Evolutionary conservation across 148 eudicot genomes (phyloP).

Genomic region (Dysphania ambrosioides): DNA sequence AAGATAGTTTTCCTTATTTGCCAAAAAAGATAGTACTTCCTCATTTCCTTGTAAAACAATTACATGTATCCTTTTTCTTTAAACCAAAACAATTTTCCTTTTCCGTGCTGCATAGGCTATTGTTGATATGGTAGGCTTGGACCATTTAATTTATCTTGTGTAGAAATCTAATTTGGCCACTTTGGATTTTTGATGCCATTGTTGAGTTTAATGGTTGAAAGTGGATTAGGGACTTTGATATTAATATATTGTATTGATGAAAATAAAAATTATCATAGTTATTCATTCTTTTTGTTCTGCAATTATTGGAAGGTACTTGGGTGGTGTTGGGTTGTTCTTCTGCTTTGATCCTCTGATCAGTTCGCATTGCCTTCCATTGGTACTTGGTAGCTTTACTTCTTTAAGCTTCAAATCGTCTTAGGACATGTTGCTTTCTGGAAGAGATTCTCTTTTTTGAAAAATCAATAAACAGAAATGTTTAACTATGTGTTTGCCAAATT

Average conservation of each 20-base stretch:
- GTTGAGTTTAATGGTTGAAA: not conserved
- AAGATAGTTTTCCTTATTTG: too few species aligned
- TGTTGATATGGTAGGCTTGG: not conserved
- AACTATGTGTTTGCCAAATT: not conserved
- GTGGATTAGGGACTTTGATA: not conserved
- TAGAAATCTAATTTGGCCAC: not conserved
- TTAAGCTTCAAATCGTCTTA: not conserved
- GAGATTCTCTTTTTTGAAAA: not conserved
- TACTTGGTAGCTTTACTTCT: not conserved
- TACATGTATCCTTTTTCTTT: too few species aligned
- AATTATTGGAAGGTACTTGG: not conserved
- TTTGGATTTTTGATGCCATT: conserved; percentile 1
- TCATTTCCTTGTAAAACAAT: too few species aligned
- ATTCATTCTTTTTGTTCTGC: not conserved
- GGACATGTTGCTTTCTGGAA: not conserved
- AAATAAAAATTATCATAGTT: not conserved
- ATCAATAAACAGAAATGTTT: not conserved
- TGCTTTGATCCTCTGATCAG: not conserved
- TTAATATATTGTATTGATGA: too few species aligned
- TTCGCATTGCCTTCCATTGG: not conserved
- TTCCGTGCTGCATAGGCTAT: not conserved
- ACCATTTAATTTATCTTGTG: not conserved
- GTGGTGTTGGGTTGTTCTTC: not conserved
- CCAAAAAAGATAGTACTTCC: too few species aligned
- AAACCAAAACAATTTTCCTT: too few species aligned